Base-by-base conservation (phyloP, 257 asterid genomes). In the Mitragyna speciosa region DNA sequence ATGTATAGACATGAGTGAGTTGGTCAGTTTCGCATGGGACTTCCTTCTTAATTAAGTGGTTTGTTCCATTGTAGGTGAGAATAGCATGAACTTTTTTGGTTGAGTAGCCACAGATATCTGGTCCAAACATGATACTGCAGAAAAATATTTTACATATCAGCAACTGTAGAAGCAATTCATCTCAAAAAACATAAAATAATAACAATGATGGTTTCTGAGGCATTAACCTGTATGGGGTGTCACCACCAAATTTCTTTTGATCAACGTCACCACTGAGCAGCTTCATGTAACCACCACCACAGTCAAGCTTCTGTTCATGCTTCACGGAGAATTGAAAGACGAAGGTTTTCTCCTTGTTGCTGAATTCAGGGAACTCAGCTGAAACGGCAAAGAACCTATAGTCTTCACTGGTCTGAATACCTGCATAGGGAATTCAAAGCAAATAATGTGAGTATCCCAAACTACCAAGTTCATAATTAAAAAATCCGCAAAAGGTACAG, bases 261-360 rank as follows among this genome's bases (percentile, higher is more conserved):
- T 94, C 98, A 58, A 91, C 79, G 0, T 91, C 98, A 65, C 97
- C 96, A 81, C 96, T 91, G 63, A 96, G 90, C 84, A 96, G 84
- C 82, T 96, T 96, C 99, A 96, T 93, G 91, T 96, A 96, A 77
- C 99, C 99, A 87, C 99, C 99, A 79, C 98, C 99, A 83, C 99
- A 96, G 88, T 96, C 99, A 75, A 96, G 97, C 89, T 96, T 96
- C 85, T 96, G 99, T 83, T 96, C 99, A 77, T 96, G 99, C 92
- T 96, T 96, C 83, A 96, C 97, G 3, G 97, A 88, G 81, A 94
- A 96, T 80, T 96, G 99, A 82, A 96, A 96, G 45, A 96, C 97
- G 66, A 96, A 77, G 80, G 94, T 91, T 70, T 89, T 90, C 10
- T 91, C 99, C 89, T 94, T 94, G 88, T 96, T 96, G 90, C 96